phyloP scores from a whole-genome alignment of 2,329 filamentous ascomycete genomes.

The Bipolaris bicolor region DNA sequence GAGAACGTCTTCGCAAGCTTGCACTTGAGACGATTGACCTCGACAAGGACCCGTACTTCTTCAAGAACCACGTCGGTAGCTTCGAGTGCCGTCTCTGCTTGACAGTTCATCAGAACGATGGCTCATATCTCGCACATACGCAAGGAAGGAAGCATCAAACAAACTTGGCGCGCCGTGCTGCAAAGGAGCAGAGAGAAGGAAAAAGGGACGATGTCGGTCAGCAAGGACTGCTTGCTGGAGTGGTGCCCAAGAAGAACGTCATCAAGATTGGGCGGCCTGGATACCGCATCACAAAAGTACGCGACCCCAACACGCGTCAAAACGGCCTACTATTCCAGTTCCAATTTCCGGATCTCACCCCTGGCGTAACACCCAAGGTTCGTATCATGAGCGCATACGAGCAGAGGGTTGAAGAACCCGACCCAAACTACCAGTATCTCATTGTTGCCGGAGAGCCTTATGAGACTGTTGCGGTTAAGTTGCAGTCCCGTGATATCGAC shows the following conservation, averaged over 20 bases:
- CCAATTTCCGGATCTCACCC: conserved; percentile 88
- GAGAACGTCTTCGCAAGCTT: conserved; percentile 95
- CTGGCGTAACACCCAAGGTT: conserved; percentile 77
- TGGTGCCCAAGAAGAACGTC: conserved; percentile 74
- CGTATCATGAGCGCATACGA: conserved; percentile 98
- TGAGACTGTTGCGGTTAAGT: conserved; percentile 95
- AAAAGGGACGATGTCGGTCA: conserved; percentile 72
- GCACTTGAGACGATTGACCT: conserved; percentile 98
- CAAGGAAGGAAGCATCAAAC: conserved; percentile 99
- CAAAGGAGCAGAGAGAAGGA: conserved; percentile 92
- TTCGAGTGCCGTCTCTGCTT: conserved; percentile 97
- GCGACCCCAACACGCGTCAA: conserved; percentile 86
- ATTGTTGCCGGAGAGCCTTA: conserved; percentile 96
- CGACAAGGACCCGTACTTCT: conserved; percentile 99
- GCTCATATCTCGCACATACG: conserved; percentile 97
- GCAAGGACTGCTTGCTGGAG: conserved; percentile 73
- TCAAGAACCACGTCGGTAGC: conserved; percentile 98
- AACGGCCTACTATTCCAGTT: conserved; percentile 93
- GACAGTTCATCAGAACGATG: conserved; percentile 98
- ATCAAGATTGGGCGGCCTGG: conserved; percentile 96
- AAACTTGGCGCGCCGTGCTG: conserved; percentile 92
- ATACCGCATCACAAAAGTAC: conserved; percentile 96
- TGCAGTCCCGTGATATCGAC: conserved; percentile 92
- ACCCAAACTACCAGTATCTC: conserved; percentile 93
- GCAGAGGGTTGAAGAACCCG: conserved; percentile 89